Conservation (phyloP, 345 rosid genomes). For the Reutealis trisperma region DNA sequence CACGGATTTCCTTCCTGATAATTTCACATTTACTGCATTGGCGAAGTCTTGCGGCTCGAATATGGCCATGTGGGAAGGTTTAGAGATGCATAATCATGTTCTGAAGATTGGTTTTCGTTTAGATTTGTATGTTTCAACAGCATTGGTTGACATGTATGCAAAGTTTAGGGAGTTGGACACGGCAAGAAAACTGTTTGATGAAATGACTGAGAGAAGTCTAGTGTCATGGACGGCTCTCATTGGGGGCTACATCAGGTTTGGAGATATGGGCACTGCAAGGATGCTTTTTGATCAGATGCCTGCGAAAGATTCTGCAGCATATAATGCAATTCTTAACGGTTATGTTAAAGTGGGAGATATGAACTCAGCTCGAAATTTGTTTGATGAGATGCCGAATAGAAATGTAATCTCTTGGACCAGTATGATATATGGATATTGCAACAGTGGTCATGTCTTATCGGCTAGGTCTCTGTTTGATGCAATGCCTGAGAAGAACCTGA, state of each 20-base stretch:
- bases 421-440: constrained; percentile 72
- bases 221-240: constrained; percentile 82
- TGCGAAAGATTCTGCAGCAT: constrained; percentile 51
- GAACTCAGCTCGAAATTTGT: constrained; percentile 55
- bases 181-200: constrained; percentile 60
- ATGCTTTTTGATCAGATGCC: constrained; percentile 58
- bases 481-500: constrained; percentile 66
- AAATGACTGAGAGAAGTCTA: constrained; percentile 57
- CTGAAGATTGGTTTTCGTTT: constrained; percentile 53
- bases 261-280: constrained; percentile 49
- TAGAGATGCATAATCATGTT: constrained; percentile 54
- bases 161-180: constrained; percentile 48
- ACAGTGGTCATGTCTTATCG: constrained; percentile 45
- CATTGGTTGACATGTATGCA: constrained; percentile 68
- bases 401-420: constrained; percentile 77
- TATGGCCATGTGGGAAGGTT: constrained; percentile 47
- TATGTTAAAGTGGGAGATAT: constrained; percentile 66
- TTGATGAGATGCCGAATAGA: constrained; percentile 50
- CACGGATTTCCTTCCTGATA: constrained; percentile 55
- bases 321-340: constrained; percentile 67
- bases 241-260: constrained; percentile 55
- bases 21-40: constrained; percentile 58
- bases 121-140: constrained; percentile 66
- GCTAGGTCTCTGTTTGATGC: constrained; percentile 60
- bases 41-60: constrained; percentile 49